phyloP scores from a whole-genome alignment of 345 rosid species.

The Euphorbia peplus region DNA sequence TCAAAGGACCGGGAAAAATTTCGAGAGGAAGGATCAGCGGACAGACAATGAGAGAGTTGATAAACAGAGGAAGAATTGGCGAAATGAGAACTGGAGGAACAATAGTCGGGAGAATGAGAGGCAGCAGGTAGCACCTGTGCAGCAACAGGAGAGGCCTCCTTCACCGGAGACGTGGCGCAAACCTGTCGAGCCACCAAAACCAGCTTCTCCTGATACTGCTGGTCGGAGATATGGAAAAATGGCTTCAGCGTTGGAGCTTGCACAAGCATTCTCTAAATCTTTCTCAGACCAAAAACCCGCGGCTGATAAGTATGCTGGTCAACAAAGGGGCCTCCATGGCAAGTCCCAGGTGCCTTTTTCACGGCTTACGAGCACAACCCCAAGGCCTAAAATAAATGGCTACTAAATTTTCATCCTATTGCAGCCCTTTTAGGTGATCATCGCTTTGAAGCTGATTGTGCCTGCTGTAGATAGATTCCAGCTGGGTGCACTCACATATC shows the following conservation, averaged over 20 bases:
- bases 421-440: not conserved
- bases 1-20: constrained; percentile 43
- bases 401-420: constrained; percentile 32
- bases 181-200: constrained; percentile 51
- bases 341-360: constrained; percentile 64
- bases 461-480: not conserved
- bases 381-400: constrained; percentile 62
- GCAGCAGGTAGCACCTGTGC: constrained; percentile 35
- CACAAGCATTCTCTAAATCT: constrained; percentile 68
- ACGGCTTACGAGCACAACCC: constrained; percentile 48
- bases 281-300: constrained; percentile 47
- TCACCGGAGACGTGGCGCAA: constrained; percentile 90
- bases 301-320: constrained; percentile 33
- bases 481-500: not conserved
- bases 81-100: constrained; percentile 48
- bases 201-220: constrained; percentile 43
- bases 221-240: constrained; percentile 58
- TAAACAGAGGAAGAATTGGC: constrained; percentile 57
- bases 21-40: constrained; percentile 51
- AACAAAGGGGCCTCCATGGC: constrained; percentile 36
- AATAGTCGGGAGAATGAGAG: constrained; percentile 43
- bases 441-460: constrained; percentile 1
- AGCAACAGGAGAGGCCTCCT: constrained; percentile 52
- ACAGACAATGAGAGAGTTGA: constrained; percentile 48
- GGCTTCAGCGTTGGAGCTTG: constrained; percentile 74